Evolutionary conservation across 371 early-diverging fungal genomes (phyloP).

Genomic region (Nosema muscidifuracis): DNA sequence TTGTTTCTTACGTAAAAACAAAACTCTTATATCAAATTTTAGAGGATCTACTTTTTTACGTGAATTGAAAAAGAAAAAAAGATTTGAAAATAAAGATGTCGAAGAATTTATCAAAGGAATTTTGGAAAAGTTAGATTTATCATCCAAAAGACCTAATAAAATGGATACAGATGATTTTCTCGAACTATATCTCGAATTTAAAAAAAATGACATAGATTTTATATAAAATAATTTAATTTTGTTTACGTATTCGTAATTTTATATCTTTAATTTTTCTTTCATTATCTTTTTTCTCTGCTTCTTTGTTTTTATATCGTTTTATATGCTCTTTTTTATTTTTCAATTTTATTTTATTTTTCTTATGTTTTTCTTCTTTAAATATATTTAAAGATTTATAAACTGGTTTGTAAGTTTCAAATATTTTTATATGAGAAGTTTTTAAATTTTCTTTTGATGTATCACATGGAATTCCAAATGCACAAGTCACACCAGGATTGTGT

Average conservation of each 20-base stretch:
- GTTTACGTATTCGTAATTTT: no score
- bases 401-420: conserved; percentile 1
- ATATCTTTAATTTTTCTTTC: background rate
- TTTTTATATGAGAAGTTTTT: background rate
- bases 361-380: background rate
- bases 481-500: conserved; percentile 10
- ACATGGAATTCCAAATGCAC: conserved; percentile 26
- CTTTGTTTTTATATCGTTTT: background rate
- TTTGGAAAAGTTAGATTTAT: conserved; percentile 56
- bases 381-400: background rate
- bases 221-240: no score
- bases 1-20: conserved; percentile 87
- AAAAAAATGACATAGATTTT: conserved; percentile 57
- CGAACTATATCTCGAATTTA: conserved; percentile 58
- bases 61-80: conserved; percentile 67
- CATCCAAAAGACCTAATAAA: conserved; percentile 75
- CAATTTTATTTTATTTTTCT: background rate
- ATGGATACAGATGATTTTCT: conserved; percentile 82
- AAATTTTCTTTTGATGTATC: background rate
- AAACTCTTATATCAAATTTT: conserved; percentile 81
- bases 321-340: background rate
- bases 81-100: conserved; percentile 59
- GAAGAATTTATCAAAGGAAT: conserved; percentile 35
- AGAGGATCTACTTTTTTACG: conserved; percentile 67
- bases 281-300: background rate